A percentile compares a stretch with the other conserved stretches of the same genome.
phyloP scores from a whole-genome alignment of 805 yeast species.

The Lipomyces oligophaga region DNA sequence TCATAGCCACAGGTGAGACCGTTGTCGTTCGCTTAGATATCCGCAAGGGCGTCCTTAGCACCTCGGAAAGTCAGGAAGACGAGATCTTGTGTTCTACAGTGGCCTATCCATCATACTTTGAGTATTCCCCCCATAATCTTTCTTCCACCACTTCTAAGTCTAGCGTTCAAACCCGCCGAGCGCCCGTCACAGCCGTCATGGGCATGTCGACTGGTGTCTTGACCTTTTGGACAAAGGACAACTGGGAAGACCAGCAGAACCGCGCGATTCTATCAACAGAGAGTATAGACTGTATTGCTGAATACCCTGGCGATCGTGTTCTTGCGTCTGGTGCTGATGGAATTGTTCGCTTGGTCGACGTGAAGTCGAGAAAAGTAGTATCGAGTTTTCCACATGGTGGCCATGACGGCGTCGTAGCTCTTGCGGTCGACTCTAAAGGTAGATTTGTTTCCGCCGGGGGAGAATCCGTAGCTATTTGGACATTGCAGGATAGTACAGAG shows the following conservation, averaged over 20 bases:
- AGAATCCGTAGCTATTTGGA: slow-evolving; percentile 79
- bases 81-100: slow-evolving; percentile 76
- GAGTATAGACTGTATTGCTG: slow-evolving; percentile 64
- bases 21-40: slow-evolving; percentile 74
- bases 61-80: slow-evolving; percentile 89
- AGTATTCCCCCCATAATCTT: slow-evolving; percentile 14
- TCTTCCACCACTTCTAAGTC: not conserved
- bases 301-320: slow-evolving; percentile 39
- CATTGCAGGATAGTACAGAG: slow-evolving; percentile 25
- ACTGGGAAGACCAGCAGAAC: slow-evolving; percentile 63
- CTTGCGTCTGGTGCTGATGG: slow-evolving; percentile 71
- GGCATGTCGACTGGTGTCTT: slow-evolving; percentile 90
- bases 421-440: slow-evolving; percentile 79
- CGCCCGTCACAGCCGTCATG: slow-evolving; percentile 51
- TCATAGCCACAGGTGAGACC: slow-evolving; percentile 76
- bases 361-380: slow-evolving; percentile 56
- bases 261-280: slow-evolving; percentile 68
- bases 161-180: slow-evolving; percentile 1
- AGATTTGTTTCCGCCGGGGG: slow-evolving; percentile 78
- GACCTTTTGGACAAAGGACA: slow-evolving; percentile 77
- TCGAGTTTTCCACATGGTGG: slow-evolving; percentile 65
- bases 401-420: slow-evolving; percentile 66
- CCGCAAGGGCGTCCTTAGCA: slow-evolving; percentile 60
- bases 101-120: slow-evolving; percentile 34
- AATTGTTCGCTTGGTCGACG: slow-evolving; percentile 60